phyloP scores from a whole-genome alignment of 306 rosid species.

The Purshia tridentata region DNA sequence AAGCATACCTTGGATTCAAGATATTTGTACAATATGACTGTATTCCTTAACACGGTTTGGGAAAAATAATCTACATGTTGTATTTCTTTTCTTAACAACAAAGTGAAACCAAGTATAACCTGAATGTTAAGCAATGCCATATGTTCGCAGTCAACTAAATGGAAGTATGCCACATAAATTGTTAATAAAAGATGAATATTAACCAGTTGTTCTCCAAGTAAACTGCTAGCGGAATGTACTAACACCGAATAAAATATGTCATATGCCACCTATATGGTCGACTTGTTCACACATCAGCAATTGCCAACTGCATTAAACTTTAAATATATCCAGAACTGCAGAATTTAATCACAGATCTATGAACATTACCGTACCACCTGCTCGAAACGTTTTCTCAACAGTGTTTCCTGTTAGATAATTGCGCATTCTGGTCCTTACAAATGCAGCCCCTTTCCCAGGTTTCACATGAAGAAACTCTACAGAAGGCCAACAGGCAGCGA shows the following conservation, averaged over 20 bases:
- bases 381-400: conserved; percentile 91
- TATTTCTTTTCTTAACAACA: not conserved
- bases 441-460: conserved; percentile 98
- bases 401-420: conserved; percentile 82
- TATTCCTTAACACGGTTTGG: not conserved
- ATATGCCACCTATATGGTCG: not conserved
- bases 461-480: conserved; percentile 95
- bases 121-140: not conserved
- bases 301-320: not conserved
- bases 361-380: conserved; percentile 74
- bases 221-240: not conserved
- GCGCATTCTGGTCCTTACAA: conserved; percentile 89
- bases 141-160: not conserved
- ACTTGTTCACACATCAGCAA: conserved; percentile 11
- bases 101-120: not conserved
- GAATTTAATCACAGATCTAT: not conserved
- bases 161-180: not conserved
- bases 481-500: conserved; percentile 15
- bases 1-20: not conserved
- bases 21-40: conserved; percentile 1
- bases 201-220: not conserved
- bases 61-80: not conserved
- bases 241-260: not conserved
- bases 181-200: not conserved
- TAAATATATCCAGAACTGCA: not conserved